Evolutionary conservation across 306 rosid species (phyloP), one percentile per base, ranked within the genome.

Genomic region (Castanea mollissima): DNA sequence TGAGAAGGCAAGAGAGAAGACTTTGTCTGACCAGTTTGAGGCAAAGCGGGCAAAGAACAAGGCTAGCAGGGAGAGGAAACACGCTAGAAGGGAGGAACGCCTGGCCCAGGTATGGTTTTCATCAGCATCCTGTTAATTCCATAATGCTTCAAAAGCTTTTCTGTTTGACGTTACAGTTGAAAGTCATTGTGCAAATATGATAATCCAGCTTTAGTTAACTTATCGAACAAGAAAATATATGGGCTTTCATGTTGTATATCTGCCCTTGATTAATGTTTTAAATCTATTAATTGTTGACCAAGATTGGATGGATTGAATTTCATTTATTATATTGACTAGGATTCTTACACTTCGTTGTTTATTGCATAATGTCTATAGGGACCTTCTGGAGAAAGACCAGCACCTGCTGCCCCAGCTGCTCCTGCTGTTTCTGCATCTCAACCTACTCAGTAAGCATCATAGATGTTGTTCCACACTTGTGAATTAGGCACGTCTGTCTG

Each of bases 1-100:
- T 34, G 99, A 94, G 88, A 94, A 92, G 90, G 97, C 97, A 2
- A 91, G 99, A 75, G 99, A 94, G 86, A 94, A 94, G 97, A 90
- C 99, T 4, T 60, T 94, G 74, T 88, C 95, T 44, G 99, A 94
- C 63, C 99, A 94, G 82, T 92, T 94, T 68, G 99, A 94, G 87
- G 97, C 97, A 1, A 92, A 92, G 76, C 87, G 99, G 75, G 97
- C 97, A 35, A 94, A 94, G 95, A 94, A 91, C 94, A 94, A 94
- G 90, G 97, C 99, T 35, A 92, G 97, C 83, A 85, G 99, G 57
- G 99, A 92, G 83, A 90, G 99, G 81, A 94, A 92, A 67, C 0
- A 55, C 46, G 99, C 97, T 13, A 79, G 97, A 58, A 91, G 99
- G 83, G 99, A 92, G 87, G 99, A 94, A 75, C 99, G 99, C 23